Base-by-base conservation (phyloP, 495 filamentous ascomycete species). In the Clavariopsis aquatica region DNA sequence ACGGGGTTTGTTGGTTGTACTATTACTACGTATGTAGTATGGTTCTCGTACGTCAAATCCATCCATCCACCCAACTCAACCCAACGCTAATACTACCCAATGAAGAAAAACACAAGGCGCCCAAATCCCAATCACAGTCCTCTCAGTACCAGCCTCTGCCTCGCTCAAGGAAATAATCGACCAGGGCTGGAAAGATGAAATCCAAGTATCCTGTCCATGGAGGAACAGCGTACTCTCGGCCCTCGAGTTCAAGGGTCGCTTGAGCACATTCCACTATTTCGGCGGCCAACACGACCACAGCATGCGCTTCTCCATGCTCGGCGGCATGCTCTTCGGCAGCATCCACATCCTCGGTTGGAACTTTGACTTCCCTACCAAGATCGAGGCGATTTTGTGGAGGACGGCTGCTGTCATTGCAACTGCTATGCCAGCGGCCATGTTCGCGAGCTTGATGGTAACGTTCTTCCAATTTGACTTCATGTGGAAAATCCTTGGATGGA, bases 231-330 rank as follows among this genome's bases (percentile, higher is more conserved):
- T 52, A 5, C 17, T 2, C 2, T 24, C 20, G 19, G 49, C 49
- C 10, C 23, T 52, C 8, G 2, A 2, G 20, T 7, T 8, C 12
- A 52, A 52, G 15, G 49, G 49, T 2, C 17, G 20, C 12, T 5
- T 52, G 27, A 2, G 23, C 20, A 52, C 49, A 5, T 15, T 2
- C 2, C 49, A 52, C 26, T 52, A 52, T 26, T 52, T 52, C 26
- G 49, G 19, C 26, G 49, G 49, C 5, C n/a, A 3, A 2, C 49
- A 52, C 23, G 27, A 52, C 12, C 49, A 52, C 27, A 52, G 49
- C 23, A 52, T 52, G 49, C 49, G 49, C 26, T 23, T 52, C 23
- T 52, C 49, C 23, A 52, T 52, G 49, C 6, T 26, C 6, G 49
- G 19, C 5, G 49, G 49, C 17, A 52, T 5, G n/a, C 19, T 52